Evolutionary conservation across 805 yeast genomes (phyloP), one percentile per base, ranked within the genome.

Genomic region (Naumovozyma castellii): DNA sequence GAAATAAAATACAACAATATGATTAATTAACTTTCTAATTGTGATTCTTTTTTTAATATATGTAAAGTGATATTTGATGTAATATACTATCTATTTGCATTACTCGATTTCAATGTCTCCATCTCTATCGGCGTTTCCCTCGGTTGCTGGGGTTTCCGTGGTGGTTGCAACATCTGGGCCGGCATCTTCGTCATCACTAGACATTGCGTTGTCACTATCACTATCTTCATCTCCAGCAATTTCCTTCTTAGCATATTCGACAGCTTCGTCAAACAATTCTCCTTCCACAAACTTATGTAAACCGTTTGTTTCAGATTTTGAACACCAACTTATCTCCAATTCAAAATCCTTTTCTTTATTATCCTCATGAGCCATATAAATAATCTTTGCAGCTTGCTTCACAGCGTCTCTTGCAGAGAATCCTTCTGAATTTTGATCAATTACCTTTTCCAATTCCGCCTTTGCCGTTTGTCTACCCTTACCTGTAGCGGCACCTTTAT

Each of bases 401-500:
- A 92, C 82, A 3, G 95, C 98, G 16, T 88, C 94, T 50, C 65
- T 74, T 3, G 80, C 84, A 6, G 79, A 67, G 49, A 94, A 66
- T 49, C 85, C 81, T 17, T 53, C 54, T 8, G 57, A 50, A 18
- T 52, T 38, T n/a, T 47, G 48, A 34, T 51, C 54, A 28, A 58
- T 60, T 43, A 92, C 69, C 63, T 92, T 92, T 64, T 92, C 99
- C 51, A 92, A 73, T 65, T 92, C 98, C 20, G 90, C 83, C 66
- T 90, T 90, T 37, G 98, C 98, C n/a, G 85, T 76, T 64, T 92
- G 99, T 64, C 97, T 78, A 36, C 99, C 99, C 62, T 90, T 92
- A 47, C 99, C 99, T 3, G 97, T 78, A 14, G 99, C 98, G 31
- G 96, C 94, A 45, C 96, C 98, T 40, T 75, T 72, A 66, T 92